Evolutionary conservation across 768 basidiomycete genomes (phyloP).

Genomic region (Solioccasus polychromus): DNA sequence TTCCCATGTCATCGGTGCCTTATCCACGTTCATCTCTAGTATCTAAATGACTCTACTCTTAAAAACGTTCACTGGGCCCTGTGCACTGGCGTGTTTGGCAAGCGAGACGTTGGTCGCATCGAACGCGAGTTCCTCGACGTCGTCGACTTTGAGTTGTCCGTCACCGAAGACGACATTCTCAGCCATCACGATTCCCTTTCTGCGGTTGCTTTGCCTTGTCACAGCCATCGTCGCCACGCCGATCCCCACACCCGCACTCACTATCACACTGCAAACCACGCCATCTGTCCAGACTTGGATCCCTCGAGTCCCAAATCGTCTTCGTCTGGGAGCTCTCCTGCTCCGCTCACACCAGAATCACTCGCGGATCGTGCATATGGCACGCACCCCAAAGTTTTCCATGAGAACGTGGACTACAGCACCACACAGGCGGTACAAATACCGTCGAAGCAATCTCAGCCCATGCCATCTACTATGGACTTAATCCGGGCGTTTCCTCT

Average conservation of each 20-base stretch:
- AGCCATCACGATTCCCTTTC: conserved; percentile 39
- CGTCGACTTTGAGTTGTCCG: conserved; percentile 68
- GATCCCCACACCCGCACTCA: conserved; percentile 18
- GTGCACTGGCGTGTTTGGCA: conserved; percentile 81
- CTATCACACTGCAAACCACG: conserved; percentile 19
- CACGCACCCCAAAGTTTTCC: conserved; percentile 25
- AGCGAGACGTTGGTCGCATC: conserved; percentile 76
- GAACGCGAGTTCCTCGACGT: conserved; percentile 82
- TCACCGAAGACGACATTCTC: conserved; percentile 64
- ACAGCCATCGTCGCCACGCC: conserved; percentile 27
- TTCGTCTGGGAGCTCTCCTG: conserved; percentile 33
- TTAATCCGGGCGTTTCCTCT: conserved; percentile 49
- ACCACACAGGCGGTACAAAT: conserved; percentile 27
- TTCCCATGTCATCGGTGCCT: conserved; percentile 11
- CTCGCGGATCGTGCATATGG: conserved; percentile 19
- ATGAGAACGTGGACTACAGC: conserved; percentile 23
- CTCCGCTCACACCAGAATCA: conserved; percentile 31
- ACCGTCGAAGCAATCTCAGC: conserved; percentile 24
- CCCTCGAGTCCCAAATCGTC: conserved; percentile 40
- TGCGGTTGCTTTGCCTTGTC: conserved; percentile 24
- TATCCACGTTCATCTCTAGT: conserved; percentile 38
- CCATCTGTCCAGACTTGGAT: conserved; percentile 41
- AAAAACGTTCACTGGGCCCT: conserved; percentile 91
- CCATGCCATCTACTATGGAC: conserved; percentile 36
- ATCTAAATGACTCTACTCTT: conserved; percentile 83